Base-by-base conservation (phyloP, 176 grass and related monocot genomes). In the Poa annua region DNA sequence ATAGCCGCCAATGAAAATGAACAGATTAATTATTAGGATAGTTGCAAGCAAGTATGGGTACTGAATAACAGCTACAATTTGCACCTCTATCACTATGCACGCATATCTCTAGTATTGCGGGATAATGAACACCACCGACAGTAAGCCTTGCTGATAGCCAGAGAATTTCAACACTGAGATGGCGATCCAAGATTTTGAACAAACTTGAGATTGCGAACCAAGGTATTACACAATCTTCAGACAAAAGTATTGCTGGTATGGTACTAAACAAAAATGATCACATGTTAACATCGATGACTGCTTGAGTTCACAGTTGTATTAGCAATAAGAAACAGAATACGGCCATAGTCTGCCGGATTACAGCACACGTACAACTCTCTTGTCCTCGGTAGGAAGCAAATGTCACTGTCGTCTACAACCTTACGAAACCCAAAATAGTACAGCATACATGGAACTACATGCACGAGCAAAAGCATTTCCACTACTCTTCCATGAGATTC, bases 401-500 rank as follows among this genome's bases (percentile, higher is more conserved):
- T 52, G 24, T 5, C 70, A 50, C 3, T 29, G 22, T 10, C 8
- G 24, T 74, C 70, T 51, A 74, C 70, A 50, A 5, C 24, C 70
- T 50, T 3, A 50, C 2, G 24, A 5, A 33, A 74, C 47, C 48
- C 45, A 74, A 74, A 19, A 14, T 12, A 44, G 45, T 50, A 50
- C 47, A 19, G 16, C 4, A 52, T 51, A 52, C 7, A 32, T 33
- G 10, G 71, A 45, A 74, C 24, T 25, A 32, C 64, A 38, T 14
- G 4, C 47, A 49, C 12, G 47, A 25, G 45, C 44, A 20, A 71
- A 45, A 74, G 8, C 8, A 47, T 32, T 74, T 52, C 32, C 71
- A 33, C 33, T 33, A 74, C 71, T 74, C 71, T 51, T 74, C 71
- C 71, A 74, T 74, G 19, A 74, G 71, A 52, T 74, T 74, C 24